Base-by-base conservation (phyloP, 2,329 filamentous ascomycete genomes). In the Aspergillus spinulosporus region DNA sequence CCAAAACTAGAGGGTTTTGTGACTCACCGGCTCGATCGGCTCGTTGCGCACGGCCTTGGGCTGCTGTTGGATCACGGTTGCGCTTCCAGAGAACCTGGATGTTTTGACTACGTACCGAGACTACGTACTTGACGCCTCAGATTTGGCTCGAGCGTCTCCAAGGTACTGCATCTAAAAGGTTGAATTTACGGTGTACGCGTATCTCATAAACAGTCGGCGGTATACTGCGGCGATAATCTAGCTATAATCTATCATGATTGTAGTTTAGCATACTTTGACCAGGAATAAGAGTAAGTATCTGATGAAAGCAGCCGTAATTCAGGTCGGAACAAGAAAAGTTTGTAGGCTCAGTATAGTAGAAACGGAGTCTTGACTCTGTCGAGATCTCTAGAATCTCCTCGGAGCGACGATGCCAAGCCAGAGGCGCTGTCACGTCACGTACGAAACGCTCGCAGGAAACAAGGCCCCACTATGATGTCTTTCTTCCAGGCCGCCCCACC, bases 391-490 rank as follows among this genome's bases (percentile, higher is more conserved):
- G 49, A 44, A 37, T 37, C 49, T 52, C 49, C 49, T 52, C 49
- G 49, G 49, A 52, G 49, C 7, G 14, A 14, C 14, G 2, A 36
- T 8, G 48, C 48, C 48, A 52, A 52, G 37, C 32, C 11, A 29
- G 15, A 45, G 34, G 29, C 14, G 2, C 12, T 4, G 58, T 58
- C 59, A 44, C 37, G 56, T 56, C 42, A 49, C 29, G 62, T 62
- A 61, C 40, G 34, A 50, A 66, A 66, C 57, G 1, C 2, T 60
- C 64, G 62, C 28, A 40, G 65, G 67, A 57, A 63, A 42, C 60
- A 62, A 62, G 26, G 40, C 64, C 21, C 63, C 64, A 65, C 67
- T 50, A 69, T 69, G 68, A 70, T 67, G 67, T 49, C 62, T 36
- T 57, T 43, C 54, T 59, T 56, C 52, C 47, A 52, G 49, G 9